Percentiles rank a stretch among this genome's conserved stretches.
phyloP scores from a whole-genome alignment of 495 filamentous ascomycete genomes.

The Gamarada debralockiae region DNA sequence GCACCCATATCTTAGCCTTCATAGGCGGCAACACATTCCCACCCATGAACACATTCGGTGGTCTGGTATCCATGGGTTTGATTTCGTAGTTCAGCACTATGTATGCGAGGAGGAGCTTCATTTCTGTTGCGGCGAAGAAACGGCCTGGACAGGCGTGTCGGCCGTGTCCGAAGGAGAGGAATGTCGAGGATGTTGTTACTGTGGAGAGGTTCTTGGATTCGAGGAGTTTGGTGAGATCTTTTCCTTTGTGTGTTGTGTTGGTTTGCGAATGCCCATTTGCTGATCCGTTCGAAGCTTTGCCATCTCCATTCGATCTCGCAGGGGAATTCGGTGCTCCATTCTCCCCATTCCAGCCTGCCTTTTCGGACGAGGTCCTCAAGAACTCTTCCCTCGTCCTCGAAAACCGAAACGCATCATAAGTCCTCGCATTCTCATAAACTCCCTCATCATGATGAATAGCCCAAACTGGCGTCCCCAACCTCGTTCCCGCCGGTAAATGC shows the following conservation, averaged over 20 bases:
- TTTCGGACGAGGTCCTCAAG: too few relatives aligned
- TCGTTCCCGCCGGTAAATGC: conserved; percentile 31
- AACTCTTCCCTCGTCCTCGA: conserved; percentile 15
- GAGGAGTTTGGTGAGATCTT: conserved; percentile 28
- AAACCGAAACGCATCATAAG: conserved; percentile 40
- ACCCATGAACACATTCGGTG: conserved; percentile 27
- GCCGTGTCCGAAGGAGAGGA: conserved; percentile 45
- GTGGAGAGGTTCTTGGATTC: conserved; percentile 14
- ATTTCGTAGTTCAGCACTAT: conserved; percentile 54
- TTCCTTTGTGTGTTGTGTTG: conserved; percentile 29
- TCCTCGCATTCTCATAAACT: conserved; percentile 29
- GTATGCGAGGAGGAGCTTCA: conserved; percentile 54
- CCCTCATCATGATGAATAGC: conserved; percentile 36
- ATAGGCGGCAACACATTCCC: conserved; percentile 31
- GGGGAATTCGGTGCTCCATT: neutral
- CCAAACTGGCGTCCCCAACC: conserved; percentile 32
- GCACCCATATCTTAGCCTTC: conserved; percentile 25
- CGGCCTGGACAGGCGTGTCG: conserved; percentile 56
- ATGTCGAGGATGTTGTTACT: conserved; percentile 31
- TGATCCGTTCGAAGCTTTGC: conserved; percentile 1
- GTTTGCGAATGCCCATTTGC: conserved; percentile 15
- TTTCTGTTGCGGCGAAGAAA: conserved; percentile 49
- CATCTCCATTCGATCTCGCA: neutral
- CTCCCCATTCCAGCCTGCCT: too few relatives aligned
- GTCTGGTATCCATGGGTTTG: conserved; percentile 25